Conservation (phyloP, 2,329 filamentous ascomycete species). For the Madurella mycetomatis region DNA sequence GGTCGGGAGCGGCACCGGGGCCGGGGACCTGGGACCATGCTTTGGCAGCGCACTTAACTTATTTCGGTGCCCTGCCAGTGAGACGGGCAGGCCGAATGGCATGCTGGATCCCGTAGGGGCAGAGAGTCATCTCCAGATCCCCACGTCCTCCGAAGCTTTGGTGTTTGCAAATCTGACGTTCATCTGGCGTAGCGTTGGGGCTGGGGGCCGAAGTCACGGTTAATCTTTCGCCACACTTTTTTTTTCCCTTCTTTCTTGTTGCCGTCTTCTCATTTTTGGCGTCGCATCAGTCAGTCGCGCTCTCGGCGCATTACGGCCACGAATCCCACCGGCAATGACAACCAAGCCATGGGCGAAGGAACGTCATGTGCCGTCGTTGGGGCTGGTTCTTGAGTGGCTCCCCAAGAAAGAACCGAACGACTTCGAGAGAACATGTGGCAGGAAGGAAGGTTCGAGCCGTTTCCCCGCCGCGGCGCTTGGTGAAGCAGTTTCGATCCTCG, state of each 20-base stretch:
- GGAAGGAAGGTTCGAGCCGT: neutral
- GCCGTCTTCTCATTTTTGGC: too few relatives aligned
- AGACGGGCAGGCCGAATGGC: neutral
- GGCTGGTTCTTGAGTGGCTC: neutral
- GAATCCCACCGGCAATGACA: neutral
- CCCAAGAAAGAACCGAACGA: neutral
- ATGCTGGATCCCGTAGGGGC: neutral
- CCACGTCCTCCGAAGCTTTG: neutral
- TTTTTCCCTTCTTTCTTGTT: neutral
- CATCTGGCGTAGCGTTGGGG: neutral
- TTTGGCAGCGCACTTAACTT: neutral
- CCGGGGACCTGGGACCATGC: neutral
- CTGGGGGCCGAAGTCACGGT: neutral
- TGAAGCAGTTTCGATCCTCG: too few relatives aligned
- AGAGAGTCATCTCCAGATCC: neutral
- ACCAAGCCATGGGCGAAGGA: neutral
- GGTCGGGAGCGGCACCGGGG: neutral
- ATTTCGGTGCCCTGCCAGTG: neutral
- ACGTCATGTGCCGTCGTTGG: too few relatives aligned
- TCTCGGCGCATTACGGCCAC: neutral
- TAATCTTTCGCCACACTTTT: neutral
- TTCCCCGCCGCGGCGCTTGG: neutral
- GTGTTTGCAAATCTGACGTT: neutral
- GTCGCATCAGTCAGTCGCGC: too few relatives aligned
- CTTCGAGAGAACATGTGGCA: neutral